A percentile compares a stretch with the other conserved stretches of the same genome.
phyloP scores from a whole-genome alignment of 345 rosid species.

The Hevea brasiliensis region DNA sequence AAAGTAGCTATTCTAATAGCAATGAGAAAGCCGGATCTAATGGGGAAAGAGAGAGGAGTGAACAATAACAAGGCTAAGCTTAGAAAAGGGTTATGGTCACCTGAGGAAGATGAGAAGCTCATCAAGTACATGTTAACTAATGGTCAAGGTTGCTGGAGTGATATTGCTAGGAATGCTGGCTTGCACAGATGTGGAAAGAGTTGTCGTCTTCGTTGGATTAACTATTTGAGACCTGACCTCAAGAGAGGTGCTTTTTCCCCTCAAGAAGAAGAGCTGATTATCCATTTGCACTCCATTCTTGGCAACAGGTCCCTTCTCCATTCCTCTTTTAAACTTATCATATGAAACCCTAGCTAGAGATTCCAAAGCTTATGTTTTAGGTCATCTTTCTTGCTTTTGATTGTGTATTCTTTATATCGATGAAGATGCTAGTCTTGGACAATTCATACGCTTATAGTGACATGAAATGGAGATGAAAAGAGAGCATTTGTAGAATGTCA shows the following conservation, averaged over 20 bases:
- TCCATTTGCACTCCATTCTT: conserved; percentile 71
- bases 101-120: conserved; percentile 81
- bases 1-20: background rate
- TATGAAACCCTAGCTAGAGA: background rate
- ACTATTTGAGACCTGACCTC: conserved; percentile 78
- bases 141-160: conserved; percentile 93
- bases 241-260: conserved; percentile 76
- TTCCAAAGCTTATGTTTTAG: no score
- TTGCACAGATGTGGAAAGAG: conserved; percentile 79
- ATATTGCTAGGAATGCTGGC: conserved; percentile 75
- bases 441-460: no score
- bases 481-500: no score
- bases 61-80: conserved; percentile 42
- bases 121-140: conserved; percentile 64
- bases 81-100: conserved; percentile 82
- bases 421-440: no score
- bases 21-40: conserved; percentile 26
- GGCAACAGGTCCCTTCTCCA: conserved; percentile 58
- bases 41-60: conserved; percentile 26
- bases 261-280: conserved; percentile 71
- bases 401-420: no score
- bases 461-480: no score
- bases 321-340: background rate
- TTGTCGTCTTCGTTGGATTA: conserved; percentile 87
- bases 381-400: background rate